phyloP scores from a whole-genome alignment of 148 eudicot genomes.

The Arbutus unedo region DNA sequence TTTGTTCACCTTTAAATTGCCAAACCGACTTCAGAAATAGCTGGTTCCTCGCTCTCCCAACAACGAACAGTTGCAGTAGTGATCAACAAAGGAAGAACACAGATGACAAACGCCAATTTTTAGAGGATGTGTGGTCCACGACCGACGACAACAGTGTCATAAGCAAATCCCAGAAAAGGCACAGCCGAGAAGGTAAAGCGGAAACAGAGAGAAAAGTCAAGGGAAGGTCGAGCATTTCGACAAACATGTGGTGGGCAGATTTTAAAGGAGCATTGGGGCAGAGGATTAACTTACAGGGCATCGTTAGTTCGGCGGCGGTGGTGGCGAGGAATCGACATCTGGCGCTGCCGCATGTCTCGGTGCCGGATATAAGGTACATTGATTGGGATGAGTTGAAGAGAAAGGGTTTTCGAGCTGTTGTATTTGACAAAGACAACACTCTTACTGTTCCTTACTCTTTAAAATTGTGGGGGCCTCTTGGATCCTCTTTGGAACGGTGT shows the following conservation, averaged over 20 bases:
- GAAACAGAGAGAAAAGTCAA: neutral
- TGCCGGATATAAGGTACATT: constrained; percentile 60
- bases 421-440: constrained; percentile 90
- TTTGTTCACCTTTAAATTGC: constrained; percentile 6
- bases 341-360: constrained; percentile 60
- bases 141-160: neutral
- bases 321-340: constrained; percentile 42
- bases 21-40: constrained; percentile 15
- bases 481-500: constrained; percentile 44
- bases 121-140: constrained; percentile 21
- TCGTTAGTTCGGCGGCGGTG: constrained; percentile 37
- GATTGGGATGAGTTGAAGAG: constrained; percentile 69
- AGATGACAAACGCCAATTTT: constrained; percentile 8
- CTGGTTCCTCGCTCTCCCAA: constrained; percentile 16
- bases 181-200: constrained; percentile 8
- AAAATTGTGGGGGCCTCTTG: constrained; percentile 52
- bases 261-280: constrained; percentile 69
- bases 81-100: constrained; percentile 24
- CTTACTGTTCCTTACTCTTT: constrained; percentile 69
- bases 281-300: constrained; percentile 68
- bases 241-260: constrained; percentile 75
- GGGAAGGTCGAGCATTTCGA: constrained; percentile 24
- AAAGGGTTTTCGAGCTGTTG: constrained; percentile 76
- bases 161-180: constrained; percentile 14
- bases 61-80: constrained; percentile 24